A percentile compares a stretch with the other conserved stretches of the same genome.
Evolutionary conservation across 106 monocot genomes (phyloP).

Genomic region (Allium sativum): DNA sequence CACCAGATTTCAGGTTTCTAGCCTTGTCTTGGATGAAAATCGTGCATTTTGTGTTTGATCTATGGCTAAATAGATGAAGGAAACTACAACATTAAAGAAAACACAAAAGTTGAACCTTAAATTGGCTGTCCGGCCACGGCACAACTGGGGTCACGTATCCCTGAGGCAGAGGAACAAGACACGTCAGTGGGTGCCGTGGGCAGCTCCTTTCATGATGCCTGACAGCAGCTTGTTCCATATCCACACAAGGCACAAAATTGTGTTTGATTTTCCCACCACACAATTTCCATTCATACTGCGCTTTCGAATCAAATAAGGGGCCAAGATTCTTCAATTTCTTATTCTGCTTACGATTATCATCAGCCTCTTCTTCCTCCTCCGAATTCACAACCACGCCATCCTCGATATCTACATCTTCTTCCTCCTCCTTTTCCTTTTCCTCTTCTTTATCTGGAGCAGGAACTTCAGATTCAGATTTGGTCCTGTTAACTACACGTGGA

Average conservation of each 20-base stretch:
- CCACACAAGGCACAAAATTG: constrained; percentile 67
- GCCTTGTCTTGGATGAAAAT: no score
- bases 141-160: constrained; percentile 36
- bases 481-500: neutral
- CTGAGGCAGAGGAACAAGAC: constrained; percentile 56
- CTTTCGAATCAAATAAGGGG: constrained; percentile 58
- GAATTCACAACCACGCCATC: constrained; percentile 36
- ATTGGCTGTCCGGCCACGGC: constrained; percentile 81
- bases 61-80: no score
- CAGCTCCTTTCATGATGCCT: constrained; percentile 87
- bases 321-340: constrained; percentile 24
- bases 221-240: constrained; percentile 58
- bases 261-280: constrained; percentile 48
- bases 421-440: constrained; percentile 1
- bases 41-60: no score
- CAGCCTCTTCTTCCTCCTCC: constrained; percentile 19
- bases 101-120: constrained; percentile 33
- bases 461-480: constrained; percentile 5
- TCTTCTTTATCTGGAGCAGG: constrained; percentile 1
- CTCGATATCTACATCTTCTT: constrained; percentile 25
- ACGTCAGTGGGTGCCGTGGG: constrained; percentile 37
- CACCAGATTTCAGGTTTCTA: no score
- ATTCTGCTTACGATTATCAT: constrained; percentile 9
- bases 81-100: neutral
- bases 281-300: constrained; percentile 59